Percentiles rank a stretch among this genome's conserved stretches.
These are phyloP conservation scores for Malus fusca DNA, from an alignment of 306 rosid genomes.

Conservation along the genomic window DNA sequence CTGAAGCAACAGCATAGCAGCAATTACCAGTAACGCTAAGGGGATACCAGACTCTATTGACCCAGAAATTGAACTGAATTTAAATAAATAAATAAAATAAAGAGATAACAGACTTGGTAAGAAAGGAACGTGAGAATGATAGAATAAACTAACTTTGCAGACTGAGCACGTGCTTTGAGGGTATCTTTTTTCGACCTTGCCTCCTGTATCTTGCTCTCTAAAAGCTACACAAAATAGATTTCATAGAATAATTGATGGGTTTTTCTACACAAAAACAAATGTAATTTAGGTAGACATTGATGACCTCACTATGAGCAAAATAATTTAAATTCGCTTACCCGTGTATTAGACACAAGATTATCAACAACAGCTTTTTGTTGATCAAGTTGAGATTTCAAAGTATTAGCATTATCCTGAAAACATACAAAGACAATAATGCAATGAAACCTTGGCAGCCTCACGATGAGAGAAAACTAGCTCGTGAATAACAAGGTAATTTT, in stretches of 20 bases:
- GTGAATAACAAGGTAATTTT: background rate
- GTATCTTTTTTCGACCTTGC: conserved; percentile 94
- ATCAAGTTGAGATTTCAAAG: conserved; percentile 89
- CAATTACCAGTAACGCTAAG: conserved; percentile 19
- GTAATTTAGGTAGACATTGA: background rate
- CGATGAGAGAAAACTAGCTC: background rate
- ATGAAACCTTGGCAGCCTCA: background rate
- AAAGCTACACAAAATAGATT: conserved; percentile 47
- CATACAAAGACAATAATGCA: conserved; percentile 11
- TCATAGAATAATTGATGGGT: background rate
- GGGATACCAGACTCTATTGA: conserved; percentile 1
- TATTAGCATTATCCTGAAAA: conserved; percentile 85
- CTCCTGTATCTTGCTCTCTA: conserved; percentile 94
- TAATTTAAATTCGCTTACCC: conserved; percentile 34
- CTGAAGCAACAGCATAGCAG: conserved; percentile 33
- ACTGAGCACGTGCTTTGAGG: conserved; percentile 89
- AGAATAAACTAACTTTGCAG: conserved; percentile 67
- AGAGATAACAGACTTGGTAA: conserved; percentile 10
- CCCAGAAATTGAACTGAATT: background rate
- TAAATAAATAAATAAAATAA: background rate
- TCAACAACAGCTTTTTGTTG: conserved; percentile 93
- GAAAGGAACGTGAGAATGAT: conserved; percentile 10
- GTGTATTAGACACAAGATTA: conserved; percentile 84
- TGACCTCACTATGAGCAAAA: background rate
- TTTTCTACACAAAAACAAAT: background rate